Evolutionary conservation across 495 filamentous ascomycete species (phyloP).

Genomic region (Neurospora sp.): DNA sequence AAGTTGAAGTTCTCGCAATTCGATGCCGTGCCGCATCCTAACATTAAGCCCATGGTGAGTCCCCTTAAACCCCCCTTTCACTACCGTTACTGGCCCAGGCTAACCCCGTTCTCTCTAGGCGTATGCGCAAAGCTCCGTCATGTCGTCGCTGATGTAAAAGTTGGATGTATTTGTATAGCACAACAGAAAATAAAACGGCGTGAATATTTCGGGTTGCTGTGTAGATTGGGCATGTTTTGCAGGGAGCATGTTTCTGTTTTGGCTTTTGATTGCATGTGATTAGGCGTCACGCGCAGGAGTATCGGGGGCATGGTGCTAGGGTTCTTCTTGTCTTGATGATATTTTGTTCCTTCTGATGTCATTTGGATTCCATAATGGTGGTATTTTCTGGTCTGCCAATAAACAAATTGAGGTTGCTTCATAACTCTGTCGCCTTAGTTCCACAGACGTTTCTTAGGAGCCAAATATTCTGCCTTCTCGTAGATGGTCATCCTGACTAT

Average conservation of each 20-base stretch:
- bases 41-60: constrained; percentile 87
- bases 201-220: not conserved
- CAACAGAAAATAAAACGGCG: not conserved
- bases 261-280: constrained; percentile 7
- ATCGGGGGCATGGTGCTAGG: not conserved
- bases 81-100: constrained; percentile 17
- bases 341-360: not conserved
- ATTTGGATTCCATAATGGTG: not conserved
- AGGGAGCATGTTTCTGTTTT: not conserved
- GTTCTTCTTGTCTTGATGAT: not conserved
- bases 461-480: not conserved
- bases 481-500: not conserved
- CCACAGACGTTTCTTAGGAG: not conserved
- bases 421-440: not conserved
- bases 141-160: constrained; percentile 46
- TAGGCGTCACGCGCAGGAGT: constrained; percentile 7
- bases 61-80: not conserved
- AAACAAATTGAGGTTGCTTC: not conserved
- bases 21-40: constrained; percentile 90
- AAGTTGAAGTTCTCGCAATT: constrained; percentile 89
- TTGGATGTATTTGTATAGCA: not conserved
- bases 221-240: not conserved
- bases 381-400: not conserved
- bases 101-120: constrained; percentile 36
- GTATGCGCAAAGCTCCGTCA: constrained; percentile 70